Conservation (phyloP, 2,329 filamentous ascomycete genomes). For the Ustilaginoidea virens region DNA sequence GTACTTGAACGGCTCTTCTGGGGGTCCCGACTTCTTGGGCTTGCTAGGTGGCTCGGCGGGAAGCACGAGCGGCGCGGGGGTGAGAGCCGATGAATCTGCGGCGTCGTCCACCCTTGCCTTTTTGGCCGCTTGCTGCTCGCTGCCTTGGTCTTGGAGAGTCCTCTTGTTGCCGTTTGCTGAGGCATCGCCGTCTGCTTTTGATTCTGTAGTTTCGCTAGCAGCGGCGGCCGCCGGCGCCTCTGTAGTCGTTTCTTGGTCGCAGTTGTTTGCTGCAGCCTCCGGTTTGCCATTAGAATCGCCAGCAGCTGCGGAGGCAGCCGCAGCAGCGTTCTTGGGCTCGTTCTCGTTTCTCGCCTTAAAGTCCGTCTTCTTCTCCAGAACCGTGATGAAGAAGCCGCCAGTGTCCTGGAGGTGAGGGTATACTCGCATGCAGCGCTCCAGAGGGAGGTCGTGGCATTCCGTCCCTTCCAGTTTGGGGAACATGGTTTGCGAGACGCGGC, state of each 20-base stretch:
- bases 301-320: constrained; percentile 2
- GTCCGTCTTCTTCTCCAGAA: constrained; percentile 80
- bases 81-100: constrained; percentile 7
- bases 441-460: constrained; percentile 49
- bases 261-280: constrained; percentile 11
- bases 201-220: constrained; percentile 10
- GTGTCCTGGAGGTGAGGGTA: constrained; percentile 95
- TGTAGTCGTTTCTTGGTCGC: constrained; percentile 14
- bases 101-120: constrained; percentile 32
- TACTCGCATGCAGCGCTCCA: constrained; percentile 83
- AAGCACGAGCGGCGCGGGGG: constrained; percentile 6
- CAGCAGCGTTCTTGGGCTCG: constrained; percentile 23
- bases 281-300: constrained; percentile 9
- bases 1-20: constrained; percentile 93
- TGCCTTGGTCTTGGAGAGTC: constrained; percentile 16
- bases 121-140: constrained; percentile 27
- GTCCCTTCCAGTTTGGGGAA: constrained; percentile 49
- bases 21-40: constrained; percentile 33
- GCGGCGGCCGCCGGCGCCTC: constrained; percentile 10
- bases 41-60: constrained; percentile 14
- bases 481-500: constrained; percentile 64
- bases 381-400: constrained; percentile 93
- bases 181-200: constrained; percentile 9
- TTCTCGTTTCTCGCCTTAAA: constrained; percentile 64
- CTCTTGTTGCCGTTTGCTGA: constrained; percentile 19